Evolutionary conservation across 768 basidiomycete genomes (phyloP).

Genomic region (Panus rudis): DNA sequence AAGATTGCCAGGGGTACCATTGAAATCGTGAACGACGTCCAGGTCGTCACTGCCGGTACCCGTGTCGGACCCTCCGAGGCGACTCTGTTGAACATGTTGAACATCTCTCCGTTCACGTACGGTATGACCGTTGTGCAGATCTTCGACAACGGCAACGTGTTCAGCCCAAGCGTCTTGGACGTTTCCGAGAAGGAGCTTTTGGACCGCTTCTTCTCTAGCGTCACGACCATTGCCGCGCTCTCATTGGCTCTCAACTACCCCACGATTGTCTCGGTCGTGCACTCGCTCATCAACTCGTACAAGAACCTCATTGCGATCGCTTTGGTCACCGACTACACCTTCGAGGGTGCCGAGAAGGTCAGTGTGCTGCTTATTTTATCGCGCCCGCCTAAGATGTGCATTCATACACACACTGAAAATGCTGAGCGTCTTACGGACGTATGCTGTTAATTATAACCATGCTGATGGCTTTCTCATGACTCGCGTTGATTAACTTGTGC

Average conservation of each 20-base stretch:
- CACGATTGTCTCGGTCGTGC: slow-evolving; percentile 86
- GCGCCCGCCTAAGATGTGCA: slow-evolving; percentile 26
- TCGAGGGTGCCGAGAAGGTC: slow-evolving; percentile 91
- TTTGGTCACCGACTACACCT: slow-evolving; percentile 87
- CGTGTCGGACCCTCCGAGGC: slow-evolving; percentile 98
- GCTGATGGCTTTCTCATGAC: slow-evolving; percentile 26
- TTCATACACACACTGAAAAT: slow-evolving; percentile 74
- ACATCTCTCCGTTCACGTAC: slow-evolving; percentile 99
- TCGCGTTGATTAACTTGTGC: slow-evolving; percentile 23
- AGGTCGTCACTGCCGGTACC: slow-evolving; percentile 87
- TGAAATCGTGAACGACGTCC: slow-evolving; percentile 96
- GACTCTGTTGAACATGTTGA: slow-evolving; percentile 97
- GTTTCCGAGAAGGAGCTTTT: slow-evolving; percentile 88
- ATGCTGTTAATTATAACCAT: slow-evolving; percentile 23
- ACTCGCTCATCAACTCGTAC: slow-evolving; percentile 98
- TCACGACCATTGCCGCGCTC: slow-evolving; percentile 94
- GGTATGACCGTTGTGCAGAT: slow-evolving; percentile 99
- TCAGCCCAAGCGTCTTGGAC: slow-evolving; percentile 87
- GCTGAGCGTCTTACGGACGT: slow-evolving; percentile 52
- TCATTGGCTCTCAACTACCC: slow-evolving; percentile 96
- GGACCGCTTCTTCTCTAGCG: slow-evolving; percentile 84
- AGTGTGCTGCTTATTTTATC: slow-evolving; percentile 20
- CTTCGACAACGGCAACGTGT: slow-evolving; percentile 89
- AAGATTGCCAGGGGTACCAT: slow-evolving; percentile 99
- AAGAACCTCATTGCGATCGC: slow-evolving; percentile 94